Evolutionary conservation across 164 flowering plant species (phyloP), one percentile per base, ranked within the genome.

Genomic region (Chimonanthus salicifolius): DNA sequence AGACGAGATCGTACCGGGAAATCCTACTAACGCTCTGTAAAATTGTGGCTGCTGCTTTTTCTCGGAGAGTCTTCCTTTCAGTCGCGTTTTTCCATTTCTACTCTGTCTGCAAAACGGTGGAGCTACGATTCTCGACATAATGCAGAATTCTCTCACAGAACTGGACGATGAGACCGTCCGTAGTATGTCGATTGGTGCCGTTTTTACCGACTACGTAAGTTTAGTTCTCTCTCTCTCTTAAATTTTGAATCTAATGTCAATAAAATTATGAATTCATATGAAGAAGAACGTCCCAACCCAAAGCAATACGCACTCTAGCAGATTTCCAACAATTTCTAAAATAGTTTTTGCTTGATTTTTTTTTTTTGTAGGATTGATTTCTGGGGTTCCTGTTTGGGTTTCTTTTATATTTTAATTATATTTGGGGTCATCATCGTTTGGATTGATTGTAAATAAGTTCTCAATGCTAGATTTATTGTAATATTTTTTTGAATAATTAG

Each of bases 191-290:
- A 80, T 93, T 15, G 99, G 88, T 2, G 99, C 99, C 47, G 87
- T 93, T 67, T 95, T 95, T 82, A 85, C 99, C 6, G 98, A 95
- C 79, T 95, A 85, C 60, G 99, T 95, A 70, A 85, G 92, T 73
- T 43, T 11, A 54, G 16, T 54, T 13, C 60, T 11, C 10, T 5
- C 2, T 10, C 60, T 11, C 16, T n/a, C 60, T 54, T 54, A 54
- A 54, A 13, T 10, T 54, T 54, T 18, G 46, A 62, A 43, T 44
- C 44, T 62, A 6, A 21, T 21, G 58, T 51, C 58, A 16, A 47
- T n/a, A n/a, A 16, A 47, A 16, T 4, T 7, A 9, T 51, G 16
- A 54, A 54, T 54, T 1, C 60, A 54, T 54, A 54, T 11, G 60
- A 54, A 0, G 11, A 33, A 33, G 33, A 33, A 33, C 33, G 33